Percentiles rank a stretch among this genome's conserved stretches.
Conservation (phyloP, 345 rosid genomes). For the Microcos paniculata region DNA sequence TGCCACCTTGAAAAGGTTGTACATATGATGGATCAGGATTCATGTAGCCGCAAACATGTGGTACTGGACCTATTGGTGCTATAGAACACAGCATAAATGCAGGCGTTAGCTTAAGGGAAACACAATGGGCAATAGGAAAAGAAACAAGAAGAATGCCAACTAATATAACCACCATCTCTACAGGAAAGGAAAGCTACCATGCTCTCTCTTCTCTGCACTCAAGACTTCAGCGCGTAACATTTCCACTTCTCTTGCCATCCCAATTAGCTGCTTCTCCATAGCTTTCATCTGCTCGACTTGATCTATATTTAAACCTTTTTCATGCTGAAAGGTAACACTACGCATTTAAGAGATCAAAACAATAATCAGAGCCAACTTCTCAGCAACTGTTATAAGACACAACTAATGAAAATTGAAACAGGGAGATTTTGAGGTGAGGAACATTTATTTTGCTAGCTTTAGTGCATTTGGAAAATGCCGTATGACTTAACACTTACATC, state of each 20-base stretch:
- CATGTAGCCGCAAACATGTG: conserved; percentile 24
- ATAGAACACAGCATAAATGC: conserved; percentile 8
- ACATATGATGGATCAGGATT: conserved; percentile 28
- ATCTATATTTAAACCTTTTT: conserved; percentile 66
- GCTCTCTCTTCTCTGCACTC: conserved; percentile 39
- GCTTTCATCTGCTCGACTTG: conserved; percentile 59
- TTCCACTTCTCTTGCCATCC: conserved; percentile 68
- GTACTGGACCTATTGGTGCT: conserved; percentile 16
- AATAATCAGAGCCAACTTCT: conserved; percentile 3
- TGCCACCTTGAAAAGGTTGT: conserved; percentile 20
- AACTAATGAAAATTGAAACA: background rate
- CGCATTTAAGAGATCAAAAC: conserved; percentile 7
- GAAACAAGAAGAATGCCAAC: background rate
- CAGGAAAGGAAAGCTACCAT: conserved; percentile 31
- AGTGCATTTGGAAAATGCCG: background rate
- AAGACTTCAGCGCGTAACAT: conserved; percentile 49
- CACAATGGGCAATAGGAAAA: background rate
- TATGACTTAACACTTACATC: background rate
- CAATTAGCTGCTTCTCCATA: conserved; percentile 61
- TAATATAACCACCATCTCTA: background rate
- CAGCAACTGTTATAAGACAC: background rate
- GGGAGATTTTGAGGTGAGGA: background rate
- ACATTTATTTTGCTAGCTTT: background rate
- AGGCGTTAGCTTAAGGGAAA: conserved; percentile 3
- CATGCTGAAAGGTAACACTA: conserved; percentile 62